Evolutionary conservation across 495 filamentous ascomycete species (phyloP), one percentile per base, ranked within the genome.

Genomic region (Venustampulla echinocandica): DNA sequence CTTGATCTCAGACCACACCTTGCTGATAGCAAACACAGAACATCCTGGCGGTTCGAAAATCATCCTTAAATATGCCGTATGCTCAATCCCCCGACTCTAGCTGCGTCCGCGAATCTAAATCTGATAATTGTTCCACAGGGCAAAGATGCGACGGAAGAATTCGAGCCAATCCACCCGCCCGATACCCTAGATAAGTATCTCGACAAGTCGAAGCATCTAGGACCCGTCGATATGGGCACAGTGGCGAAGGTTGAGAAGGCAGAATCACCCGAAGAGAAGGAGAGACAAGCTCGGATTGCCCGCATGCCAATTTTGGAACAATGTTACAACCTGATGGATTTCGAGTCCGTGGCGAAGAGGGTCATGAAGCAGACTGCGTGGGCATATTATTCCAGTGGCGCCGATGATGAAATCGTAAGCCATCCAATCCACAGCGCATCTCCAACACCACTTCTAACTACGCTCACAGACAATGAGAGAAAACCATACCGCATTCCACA

Each of bases 321-420:
- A 60, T 95, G 90, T 71, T 96, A 89, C 66, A 97, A 97, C 56
- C 65, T 97, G 52, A 75, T 90, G 70, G 90, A 97, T 64, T 96
- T 97, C 60, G 90, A 97, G 70, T 77, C 85, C 3, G 89, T 96
- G 17, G 90, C 90, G 1, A 77, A 79, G 54, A 68, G 74, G 14
- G 79, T 90, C 25, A 95, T 95, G 90, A 95, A 93, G 73, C 90
- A 84, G 65, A 84, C 81, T 0, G 88, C 90, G 1, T 97, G 90
- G 90, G 90, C 82, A 10, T 97, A 97, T 65, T 97, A 97, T 63
- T 94, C 87, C 7, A 90, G 84, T 58, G 90, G 87, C 42, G 89
- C 92, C 0, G 92, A 98, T 61, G 92, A 98, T 60, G 92, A 97
- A 67, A 95, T 98, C 67, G 87, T 92, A 64, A 52, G 81, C 69